phyloP scores from a whole-genome alignment of 257 asterid species.

The Solanum verrucosum region DNA sequence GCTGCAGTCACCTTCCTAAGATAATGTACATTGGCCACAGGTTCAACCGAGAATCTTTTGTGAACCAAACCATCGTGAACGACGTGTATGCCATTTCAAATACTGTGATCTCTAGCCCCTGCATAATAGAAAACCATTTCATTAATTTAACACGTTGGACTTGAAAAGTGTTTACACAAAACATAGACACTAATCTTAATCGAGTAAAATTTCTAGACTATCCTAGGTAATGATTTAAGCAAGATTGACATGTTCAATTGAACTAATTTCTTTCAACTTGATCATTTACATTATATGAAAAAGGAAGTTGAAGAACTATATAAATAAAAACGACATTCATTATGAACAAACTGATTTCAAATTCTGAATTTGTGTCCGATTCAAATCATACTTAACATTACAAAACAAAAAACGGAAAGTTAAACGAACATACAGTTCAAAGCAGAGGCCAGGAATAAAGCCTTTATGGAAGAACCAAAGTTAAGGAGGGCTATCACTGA shows the following conservation, averaged over 20 bases:
- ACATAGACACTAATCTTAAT: not conserved
- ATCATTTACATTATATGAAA: not conserved
- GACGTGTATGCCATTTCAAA: conserved; percentile 94
- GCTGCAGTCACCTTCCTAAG: conserved; percentile 80
- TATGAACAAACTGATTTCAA: not conserved
- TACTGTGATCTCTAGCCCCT: conserved; percentile 56
- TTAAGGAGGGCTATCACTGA: conserved; percentile 79
- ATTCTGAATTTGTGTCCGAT: not conserved
- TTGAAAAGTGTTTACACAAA: not conserved
- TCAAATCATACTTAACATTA: not conserved
- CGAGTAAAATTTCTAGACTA: too few relatives aligned
- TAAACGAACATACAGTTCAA: conserved; percentile 69
- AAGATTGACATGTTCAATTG: not conserved
- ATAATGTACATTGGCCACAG: conserved; percentile 85
- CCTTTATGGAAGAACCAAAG: conserved; percentile 86
- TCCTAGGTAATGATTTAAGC: too few relatives aligned
- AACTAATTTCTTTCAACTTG: not conserved
- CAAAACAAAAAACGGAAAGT: not conserved
- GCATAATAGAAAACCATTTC: not conserved
- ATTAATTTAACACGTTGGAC: not conserved
- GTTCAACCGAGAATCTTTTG: conserved; percentile 86
- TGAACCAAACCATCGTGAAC: conserved; percentile 98
- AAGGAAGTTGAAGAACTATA: not conserved
- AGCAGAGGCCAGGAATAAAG: conserved; percentile 83
- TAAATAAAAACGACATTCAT: not conserved